Percentiles rank a stretch among this genome's conserved stretches.
Conservation (phyloP, 75 land plant species). For the Chamaecyparis obtusa region DNA sequence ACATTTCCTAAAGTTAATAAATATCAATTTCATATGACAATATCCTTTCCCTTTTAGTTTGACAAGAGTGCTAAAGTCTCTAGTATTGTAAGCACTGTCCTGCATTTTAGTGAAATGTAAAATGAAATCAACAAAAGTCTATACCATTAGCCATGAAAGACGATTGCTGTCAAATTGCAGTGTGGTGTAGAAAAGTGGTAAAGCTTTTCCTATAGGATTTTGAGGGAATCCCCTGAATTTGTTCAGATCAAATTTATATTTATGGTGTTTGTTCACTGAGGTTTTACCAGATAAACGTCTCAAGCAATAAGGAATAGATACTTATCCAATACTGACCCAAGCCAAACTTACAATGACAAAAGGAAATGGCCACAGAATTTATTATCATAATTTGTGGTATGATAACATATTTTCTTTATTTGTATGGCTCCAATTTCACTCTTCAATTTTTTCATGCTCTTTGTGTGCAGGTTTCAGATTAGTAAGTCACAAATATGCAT, state of each 20-base stretch:
- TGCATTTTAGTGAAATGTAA: no score
- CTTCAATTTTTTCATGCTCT: not conserved
- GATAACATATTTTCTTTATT: not conserved
- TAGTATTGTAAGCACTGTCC: no score
- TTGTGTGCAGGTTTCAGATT: slow-evolving; percentile 52
- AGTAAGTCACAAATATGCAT: slow-evolving; percentile 71
- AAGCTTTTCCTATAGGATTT: not conserved
- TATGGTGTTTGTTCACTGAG: not conserved
- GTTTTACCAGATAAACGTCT: not conserved
- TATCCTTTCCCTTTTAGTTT: not conserved
- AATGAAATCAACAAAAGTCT: no score
- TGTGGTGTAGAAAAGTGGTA: not conserved
- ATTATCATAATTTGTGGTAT: not conserved
- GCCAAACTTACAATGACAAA: not conserved
- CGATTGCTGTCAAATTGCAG: not conserved
- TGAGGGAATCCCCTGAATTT: not conserved
- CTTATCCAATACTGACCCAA: not conserved
- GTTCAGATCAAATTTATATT: not conserved
- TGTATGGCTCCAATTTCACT: not conserved
- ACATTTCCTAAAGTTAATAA: not conserved
- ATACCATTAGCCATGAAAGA: not conserved
- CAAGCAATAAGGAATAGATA: not conserved
- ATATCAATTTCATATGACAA: not conserved
- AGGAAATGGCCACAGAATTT: not conserved
- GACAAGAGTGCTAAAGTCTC: no score